phyloP scores from a whole-genome alignment of 2,329 filamentous ascomycete genomes.

The Neonectria coccinea region DNA sequence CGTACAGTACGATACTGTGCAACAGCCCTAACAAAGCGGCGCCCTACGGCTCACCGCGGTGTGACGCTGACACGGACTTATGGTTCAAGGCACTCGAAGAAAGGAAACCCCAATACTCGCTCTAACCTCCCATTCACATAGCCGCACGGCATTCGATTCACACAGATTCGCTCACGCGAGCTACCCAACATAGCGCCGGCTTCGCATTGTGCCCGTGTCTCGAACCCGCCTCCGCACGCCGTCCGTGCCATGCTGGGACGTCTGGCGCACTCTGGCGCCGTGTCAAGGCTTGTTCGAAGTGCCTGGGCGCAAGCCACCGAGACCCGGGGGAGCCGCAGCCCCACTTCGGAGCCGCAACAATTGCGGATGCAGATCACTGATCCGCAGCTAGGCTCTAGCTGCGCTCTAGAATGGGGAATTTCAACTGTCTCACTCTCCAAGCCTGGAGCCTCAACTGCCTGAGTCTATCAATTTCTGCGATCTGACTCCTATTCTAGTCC shows the following conservation, averaged over 20 bases:
- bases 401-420: constrained; percentile 34
- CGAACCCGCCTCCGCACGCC: constrained; percentile 14
- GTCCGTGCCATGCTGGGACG: constrained; percentile 31
- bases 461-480: constrained; percentile 28
- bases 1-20: constrained; percentile 27
- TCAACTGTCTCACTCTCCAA: constrained; percentile 23
- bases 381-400: constrained; percentile 43
- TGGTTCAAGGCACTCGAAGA: constrained; percentile 5
- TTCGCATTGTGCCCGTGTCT: constrained; percentile 24
- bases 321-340: constrained; percentile 46
- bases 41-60: constrained; percentile 12
- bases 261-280: constrained; percentile 10
- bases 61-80: constrained; percentile 18
- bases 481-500: constrained; percentile 28
- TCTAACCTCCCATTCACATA: constrained; percentile 27
- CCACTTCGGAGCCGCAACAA: constrained; percentile 47
- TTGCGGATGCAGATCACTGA: constrained; percentile 45
- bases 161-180: constrained; percentile 36
- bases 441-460: constrained; percentile 26
- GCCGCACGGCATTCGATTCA: constrained; percentile 5
- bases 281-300: constrained; percentile 21
- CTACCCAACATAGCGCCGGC: constrained; percentile 7
- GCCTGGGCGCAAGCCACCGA: constrained; percentile 3
- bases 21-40: constrained; percentile 16
- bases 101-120: constrained; percentile 1